Percentiles rank a stretch among this genome's conserved stretches.
phyloP scores from a whole-genome alignment of 2,329 filamentous ascomycete genomes.

The Phialophora expanda region DNA sequence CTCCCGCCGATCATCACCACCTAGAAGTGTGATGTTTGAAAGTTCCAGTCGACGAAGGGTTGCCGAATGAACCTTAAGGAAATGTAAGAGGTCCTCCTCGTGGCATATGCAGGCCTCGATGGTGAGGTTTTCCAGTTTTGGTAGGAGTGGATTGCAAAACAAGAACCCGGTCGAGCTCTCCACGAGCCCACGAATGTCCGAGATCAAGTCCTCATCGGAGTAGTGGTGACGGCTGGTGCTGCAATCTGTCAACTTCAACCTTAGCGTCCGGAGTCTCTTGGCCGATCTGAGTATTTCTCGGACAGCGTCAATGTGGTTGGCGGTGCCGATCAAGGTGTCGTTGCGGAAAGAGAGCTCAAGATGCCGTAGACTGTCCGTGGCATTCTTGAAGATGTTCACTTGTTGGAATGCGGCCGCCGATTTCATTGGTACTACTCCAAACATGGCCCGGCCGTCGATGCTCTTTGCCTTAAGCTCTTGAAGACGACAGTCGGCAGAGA shows the following conservation, averaged over 20 bases:
- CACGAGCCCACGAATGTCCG: constrained; percentile 29
- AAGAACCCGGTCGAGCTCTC: constrained; percentile 27
- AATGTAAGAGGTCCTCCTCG: constrained; percentile 34
- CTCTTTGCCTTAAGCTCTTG: constrained; percentile 27
- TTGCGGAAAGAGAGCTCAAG: constrained; percentile 35
- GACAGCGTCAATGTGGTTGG: constrained; percentile 28
- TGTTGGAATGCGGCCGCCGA: constrained; percentile 24
- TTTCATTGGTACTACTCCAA: constrained; percentile 27
- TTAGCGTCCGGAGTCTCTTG: constrained; percentile 27
- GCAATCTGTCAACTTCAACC: constrained; percentile 29
- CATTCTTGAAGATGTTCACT: constrained; percentile 26
- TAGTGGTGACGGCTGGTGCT: constrained; percentile 27
- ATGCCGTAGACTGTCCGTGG: constrained; percentile 24
- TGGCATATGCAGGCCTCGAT: constrained; percentile 34
- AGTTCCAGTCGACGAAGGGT: constrained; percentile 31
- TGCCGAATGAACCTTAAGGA: constrained; percentile 31
- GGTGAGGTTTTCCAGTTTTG: constrained; percentile 25
- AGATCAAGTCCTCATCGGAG: constrained; percentile 29
- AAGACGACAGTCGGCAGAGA: constrained; percentile 26
- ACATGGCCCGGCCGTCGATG: constrained; percentile 27
- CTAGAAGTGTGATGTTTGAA: constrained; percentile 34
- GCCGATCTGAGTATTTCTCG: constrained; percentile 26
- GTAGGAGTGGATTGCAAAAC: constrained; percentile 28
- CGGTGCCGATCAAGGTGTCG: constrained; percentile 21
- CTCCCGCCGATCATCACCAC: constrained; percentile 31